phyloP scores from a whole-genome alignment of 108 stramenopile species.

The Nitzschia putrida region DNA sequence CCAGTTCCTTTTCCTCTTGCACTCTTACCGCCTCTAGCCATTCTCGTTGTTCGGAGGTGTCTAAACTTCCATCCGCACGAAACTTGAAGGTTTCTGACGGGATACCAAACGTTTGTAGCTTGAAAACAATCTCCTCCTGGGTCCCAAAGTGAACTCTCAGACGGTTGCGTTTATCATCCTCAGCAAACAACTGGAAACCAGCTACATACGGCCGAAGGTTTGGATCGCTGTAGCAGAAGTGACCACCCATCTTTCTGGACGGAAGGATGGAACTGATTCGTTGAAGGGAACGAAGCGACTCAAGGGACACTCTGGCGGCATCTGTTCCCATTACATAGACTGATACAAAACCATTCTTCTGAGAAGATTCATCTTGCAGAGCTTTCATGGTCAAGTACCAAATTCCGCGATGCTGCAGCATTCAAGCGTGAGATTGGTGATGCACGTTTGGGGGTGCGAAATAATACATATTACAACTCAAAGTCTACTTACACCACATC shows the following conservation, averaged over 20 bases:
- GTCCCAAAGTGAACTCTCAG: constrained; percentile 25
- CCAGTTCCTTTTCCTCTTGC: constrained; percentile 4
- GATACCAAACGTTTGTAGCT: constrained; percentile 38
- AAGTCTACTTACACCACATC: no score
- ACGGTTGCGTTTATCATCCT: constrained; percentile 6
- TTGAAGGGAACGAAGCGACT: background rate
- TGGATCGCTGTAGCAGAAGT: constrained; percentile 27
- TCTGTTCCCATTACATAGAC: background rate
- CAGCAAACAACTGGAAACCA: constrained; percentile 11
- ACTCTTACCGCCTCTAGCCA: constrained; percentile 2
- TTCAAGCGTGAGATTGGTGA: no score
- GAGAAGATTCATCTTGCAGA: constrained; percentile 17
- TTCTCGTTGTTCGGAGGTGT: constrained; percentile 10
- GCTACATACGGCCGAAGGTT: constrained; percentile 10
- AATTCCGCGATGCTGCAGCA: background rate
- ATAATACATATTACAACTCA: no score
- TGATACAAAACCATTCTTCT: constrained; percentile 7
- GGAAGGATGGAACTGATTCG: background rate
- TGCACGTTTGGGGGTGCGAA: no score
- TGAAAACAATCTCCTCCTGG: constrained; percentile 13
- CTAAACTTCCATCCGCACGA: constrained; percentile 10
- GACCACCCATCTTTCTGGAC: background rate
- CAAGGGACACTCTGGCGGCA: background rate
- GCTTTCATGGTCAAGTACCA: constrained; percentile 20
- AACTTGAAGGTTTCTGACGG: constrained; percentile 3